Base-by-base conservation (phyloP, 1,284 basidiomycete species). In the Apiotrichum sp. region DNA sequence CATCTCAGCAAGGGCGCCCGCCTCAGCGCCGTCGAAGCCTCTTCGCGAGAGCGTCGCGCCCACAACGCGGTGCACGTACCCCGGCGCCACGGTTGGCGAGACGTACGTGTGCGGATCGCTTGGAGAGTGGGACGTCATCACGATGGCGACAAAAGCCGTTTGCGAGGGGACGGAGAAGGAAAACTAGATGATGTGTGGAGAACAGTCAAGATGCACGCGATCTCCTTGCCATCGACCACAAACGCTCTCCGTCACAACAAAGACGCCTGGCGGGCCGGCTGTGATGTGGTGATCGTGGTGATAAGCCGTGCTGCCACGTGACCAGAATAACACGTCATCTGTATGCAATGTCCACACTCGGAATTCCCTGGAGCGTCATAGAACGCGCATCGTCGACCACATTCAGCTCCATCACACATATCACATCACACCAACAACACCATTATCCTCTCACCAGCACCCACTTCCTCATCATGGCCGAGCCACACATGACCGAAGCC, bases 1-100 rank as follows among this genome's bases (percentile, higher is more conserved):
- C 45, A 73, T 69, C 59, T 74, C 72, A 1, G 61, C 56, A 3
- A 74, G 44, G 5, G 69, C 71, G 7, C 72, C 72, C 8, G 70
- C 68, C 61, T 74, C 71, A 2, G 69, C 71, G 4, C 62, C 67
- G 22, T 72, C 66, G 35, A 72, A 71, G 1, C 72, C 72, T 16
- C 55, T 56, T 14, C 66, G 62, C 11, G 61, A 55, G 10, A 72
- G 50, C 8, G 68, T 57, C 6, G 46, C 32, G 29, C 69, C 63
- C 22, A 71, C 62, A 13, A 71, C 29, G 29, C 67, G 65, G 7
- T 57, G 59, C 14, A 74, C 59, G 56, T 67, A 70, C 6, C 61
- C 55, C 3, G 63, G 34, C 4, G 68, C 63, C 1, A 51, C 34
- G 9, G 48, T 43, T 3, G 72, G 63, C 1, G 62, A 48, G 31